These are phyloP conservation scores for Flaveria trinervia DNA, from an alignment of 129 eudicot species.

Conservation along the genomic window DNA sequence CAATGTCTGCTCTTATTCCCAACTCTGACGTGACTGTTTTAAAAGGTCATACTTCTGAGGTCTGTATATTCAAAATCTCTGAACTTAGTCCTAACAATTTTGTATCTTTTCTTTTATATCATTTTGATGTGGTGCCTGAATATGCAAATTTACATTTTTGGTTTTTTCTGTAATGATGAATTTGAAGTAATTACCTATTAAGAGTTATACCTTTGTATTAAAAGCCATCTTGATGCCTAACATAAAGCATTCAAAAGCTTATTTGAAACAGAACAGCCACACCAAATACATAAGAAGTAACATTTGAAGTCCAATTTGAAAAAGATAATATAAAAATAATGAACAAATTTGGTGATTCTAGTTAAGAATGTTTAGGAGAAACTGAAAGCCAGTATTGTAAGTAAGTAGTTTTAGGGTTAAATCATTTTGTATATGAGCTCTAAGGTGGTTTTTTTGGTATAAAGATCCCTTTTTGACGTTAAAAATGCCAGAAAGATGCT, in stretches of 20 bases:
- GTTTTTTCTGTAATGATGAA: neutral
- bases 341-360: neutral
- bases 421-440: neutral
- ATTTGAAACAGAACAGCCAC: neutral
- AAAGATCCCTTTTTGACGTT: neutral
- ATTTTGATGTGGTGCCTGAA: neutral
- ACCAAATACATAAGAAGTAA: neutral
- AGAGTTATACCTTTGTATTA: slow-evolving; percentile 11
- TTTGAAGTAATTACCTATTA: neutral
- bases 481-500: neutral
- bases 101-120: neutral
- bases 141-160: neutral
- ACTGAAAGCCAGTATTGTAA: neutral
- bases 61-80: slow-evolving; percentile 28
- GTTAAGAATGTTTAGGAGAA: slow-evolving; percentile 7
- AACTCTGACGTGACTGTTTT: slow-evolving; percentile 63
- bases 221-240: neutral
- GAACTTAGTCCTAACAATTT: neutral
- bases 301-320: too few species aligned
- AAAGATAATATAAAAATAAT: neutral
- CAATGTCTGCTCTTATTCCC: slow-evolving; percentile 60
- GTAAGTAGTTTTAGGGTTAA: neutral
- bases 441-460: neutral
- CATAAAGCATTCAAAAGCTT: neutral
- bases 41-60: slow-evolving; percentile 95